phyloP scores from a whole-genome alignment of 2,329 filamentous ascomycete species.

The Torrubiella hemipterigena region DNA sequence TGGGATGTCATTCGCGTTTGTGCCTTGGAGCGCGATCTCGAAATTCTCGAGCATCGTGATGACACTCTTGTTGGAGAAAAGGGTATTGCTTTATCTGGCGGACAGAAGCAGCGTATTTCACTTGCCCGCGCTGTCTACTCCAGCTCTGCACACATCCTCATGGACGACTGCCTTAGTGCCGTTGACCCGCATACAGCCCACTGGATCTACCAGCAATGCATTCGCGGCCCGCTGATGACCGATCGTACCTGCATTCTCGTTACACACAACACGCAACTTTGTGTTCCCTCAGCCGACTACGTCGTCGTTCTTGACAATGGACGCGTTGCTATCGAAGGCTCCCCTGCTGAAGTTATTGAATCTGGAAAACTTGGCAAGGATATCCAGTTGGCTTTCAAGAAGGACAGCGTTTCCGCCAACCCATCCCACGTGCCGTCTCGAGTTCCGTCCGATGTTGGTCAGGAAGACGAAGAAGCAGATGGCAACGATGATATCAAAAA shows the following conservation, averaged over 20 bases:
- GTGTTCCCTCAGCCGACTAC: conserved; percentile 66
- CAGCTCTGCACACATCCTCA: conserved; percentile 76
- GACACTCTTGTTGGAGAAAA: conserved; percentile 94
- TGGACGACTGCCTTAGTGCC: conserved; percentile 92
- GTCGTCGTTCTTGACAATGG: conserved; percentile 85
- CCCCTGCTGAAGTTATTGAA: conserved; percentile 63
- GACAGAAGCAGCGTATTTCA: conserved; percentile 95
- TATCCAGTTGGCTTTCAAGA: conserved; percentile 66
- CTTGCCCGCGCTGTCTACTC: conserved; percentile 96
- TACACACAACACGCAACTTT: conserved; percentile 88
- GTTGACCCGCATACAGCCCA: conserved; percentile 96
- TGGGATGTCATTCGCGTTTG: conserved; percentile 82
- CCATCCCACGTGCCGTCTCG: conserved; percentile 67
- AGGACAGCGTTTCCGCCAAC: conserved; percentile 56
- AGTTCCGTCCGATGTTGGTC: conserved; percentile 62
- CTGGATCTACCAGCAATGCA: conserved; percentile 93
- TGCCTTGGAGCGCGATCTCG: conserved; percentile 78
- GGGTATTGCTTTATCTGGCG: conserved; percentile 89
- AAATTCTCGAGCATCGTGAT: conserved; percentile 86
- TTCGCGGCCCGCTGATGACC: conserved; percentile 80
- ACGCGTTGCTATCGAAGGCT: conserved; percentile 63
- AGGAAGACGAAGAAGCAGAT: conserved; percentile 42
- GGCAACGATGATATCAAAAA: conserved; percentile 30
- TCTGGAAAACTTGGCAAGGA: conserved; percentile 88
- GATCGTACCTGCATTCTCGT: conserved; percentile 87